Evolutionary conservation across 73 alveolate species (phyloP), one percentile per base, ranked within the genome.

Genomic region (Blepharisma stoltei): DNA sequence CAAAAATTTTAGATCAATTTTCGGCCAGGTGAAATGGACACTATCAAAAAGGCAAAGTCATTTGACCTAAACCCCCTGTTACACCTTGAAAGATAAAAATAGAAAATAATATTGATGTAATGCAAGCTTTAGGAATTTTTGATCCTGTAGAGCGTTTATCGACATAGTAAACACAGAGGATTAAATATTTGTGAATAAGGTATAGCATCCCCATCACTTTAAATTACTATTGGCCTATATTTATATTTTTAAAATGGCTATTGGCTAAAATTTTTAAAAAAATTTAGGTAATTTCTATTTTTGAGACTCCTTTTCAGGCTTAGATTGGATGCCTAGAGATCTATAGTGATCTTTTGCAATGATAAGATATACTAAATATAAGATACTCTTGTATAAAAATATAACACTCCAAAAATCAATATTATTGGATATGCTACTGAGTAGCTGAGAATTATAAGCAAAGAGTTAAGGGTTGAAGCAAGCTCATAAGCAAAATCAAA

Each of bases 391-490:
- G 45, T 20, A 38, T 8, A 14, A 5, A 14, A 60, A 60, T 14
- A 60, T 18, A 25, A 14, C 23, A 60, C 46, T n/a, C 73, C 73
- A 4, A 60, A 20, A 8, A 25, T 11, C 14, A 60, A 38, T 8
- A 60, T 60, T 25, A 60, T 8, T 20, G 73, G 73, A 60, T 60
- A 60, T 1, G 73, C 73, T 14, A 60, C 73, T 60, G 73, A 60
- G 23, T 14, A 60, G 2, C 46, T 9, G 48, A 60, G 37, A 25
- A 60, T 60, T 1, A 60, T 60, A 25, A 60, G 46, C 2, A 60
- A 60, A 60, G 73, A n/a, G 3, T n/a, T 20, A 5, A 60, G 14
- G 2, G 73, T 20, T 25, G 23, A 1, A 2, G 46, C 73, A 1
- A 14, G 23, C 5, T 60, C 73, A 25, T 60, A 60, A 9, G 73